Percentiles rank a stretch among this genome's conserved stretches.
These are phyloP conservation scores for Casuarina equisetifolia DNA, from an alignment of 306 rosid genomes.

Conservation along the genomic window DNA sequence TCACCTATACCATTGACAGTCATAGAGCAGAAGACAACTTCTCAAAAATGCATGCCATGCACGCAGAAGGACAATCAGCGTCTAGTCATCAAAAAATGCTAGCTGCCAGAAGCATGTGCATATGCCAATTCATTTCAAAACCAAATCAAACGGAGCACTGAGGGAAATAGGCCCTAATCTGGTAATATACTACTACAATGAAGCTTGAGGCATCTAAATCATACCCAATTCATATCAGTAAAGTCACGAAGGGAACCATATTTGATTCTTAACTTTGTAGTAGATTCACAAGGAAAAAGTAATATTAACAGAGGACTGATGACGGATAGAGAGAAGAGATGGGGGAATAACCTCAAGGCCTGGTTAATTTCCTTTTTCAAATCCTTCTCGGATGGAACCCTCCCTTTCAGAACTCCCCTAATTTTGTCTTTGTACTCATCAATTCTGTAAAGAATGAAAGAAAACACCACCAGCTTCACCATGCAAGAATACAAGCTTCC, in stretches of 20 bases:
- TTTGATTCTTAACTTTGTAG: neutral
- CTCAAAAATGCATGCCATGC: no score
- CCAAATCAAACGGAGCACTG: no score
- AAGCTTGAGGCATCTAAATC: no score
- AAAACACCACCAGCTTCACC: conserved; percentile 25
- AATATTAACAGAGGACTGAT: neutral
- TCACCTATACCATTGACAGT: no score
- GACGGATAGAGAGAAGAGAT: neutral
- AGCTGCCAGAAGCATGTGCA: no score
- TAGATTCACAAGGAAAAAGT: neutral
- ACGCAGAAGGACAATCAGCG: no score
- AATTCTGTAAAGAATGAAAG: conserved; percentile 48
- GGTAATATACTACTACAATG: no score
- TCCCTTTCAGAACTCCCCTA: conserved; percentile 80
- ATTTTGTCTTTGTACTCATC: conserved; percentile 79
- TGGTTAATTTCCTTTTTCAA: conserved; percentile 72
- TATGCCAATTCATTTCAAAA: no score
- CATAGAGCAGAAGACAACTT: no score
- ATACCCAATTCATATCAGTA: neutral
- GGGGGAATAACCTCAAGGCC: conserved; percentile 61
- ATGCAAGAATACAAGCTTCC: conserved; percentile 13
- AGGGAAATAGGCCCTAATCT: no score
- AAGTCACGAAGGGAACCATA: neutral
- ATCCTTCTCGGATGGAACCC: conserved; percentile 88
- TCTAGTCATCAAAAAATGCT: no score